A percentile compares a stretch with the other conserved stretches of the same genome.
These are phyloP conservation scores for Globomyces pollinis-pini DNA, from an alignment of 192 early-diverging fungal species.

Conservation along the genomic window DNA sequence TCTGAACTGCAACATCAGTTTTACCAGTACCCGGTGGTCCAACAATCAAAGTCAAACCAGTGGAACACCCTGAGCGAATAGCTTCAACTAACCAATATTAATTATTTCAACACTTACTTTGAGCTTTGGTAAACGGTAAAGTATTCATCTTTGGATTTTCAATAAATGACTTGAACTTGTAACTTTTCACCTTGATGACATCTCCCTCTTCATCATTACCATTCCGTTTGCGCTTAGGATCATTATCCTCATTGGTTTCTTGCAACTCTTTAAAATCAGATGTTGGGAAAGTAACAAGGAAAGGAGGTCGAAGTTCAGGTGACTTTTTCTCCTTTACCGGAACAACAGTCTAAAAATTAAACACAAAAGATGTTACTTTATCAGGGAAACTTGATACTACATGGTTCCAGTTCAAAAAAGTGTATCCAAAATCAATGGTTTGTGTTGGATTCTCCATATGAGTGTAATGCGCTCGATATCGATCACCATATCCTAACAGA, in stretches of 20 bases:
- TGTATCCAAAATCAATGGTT: constrained; percentile 78
- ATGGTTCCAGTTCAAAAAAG: constrained; percentile 79
- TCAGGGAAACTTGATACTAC: constrained; percentile 57
- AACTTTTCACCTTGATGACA: constrained; percentile 58
- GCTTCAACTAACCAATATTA: too few species aligned
- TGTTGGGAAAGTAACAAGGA: constrained; percentile 64
- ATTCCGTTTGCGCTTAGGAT: constrained; percentile 35
- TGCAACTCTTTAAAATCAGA: constrained; percentile 21
- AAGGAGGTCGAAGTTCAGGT: constrained; percentile 53
- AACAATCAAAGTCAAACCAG: constrained; percentile 86
- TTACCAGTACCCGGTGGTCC: constrained; percentile 99
- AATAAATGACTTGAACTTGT: constrained; percentile 58
- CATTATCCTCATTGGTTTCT: constrained; percentile 18
- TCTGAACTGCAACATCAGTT: constrained; percentile 95
- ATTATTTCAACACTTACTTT: too few species aligned
- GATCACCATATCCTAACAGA: constrained; percentile 94
- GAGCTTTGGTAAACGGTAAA: constrained; percentile 4
- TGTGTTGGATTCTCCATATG: constrained; percentile 44
- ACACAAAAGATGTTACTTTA: constrained; percentile 23
- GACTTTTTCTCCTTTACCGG: constrained; percentile 12
- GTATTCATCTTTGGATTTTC: constrained; percentile 60
- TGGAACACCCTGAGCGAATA: constrained; percentile 75
- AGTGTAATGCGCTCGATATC: constrained; percentile 63
- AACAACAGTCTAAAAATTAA: neutral
- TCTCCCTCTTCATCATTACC: constrained; percentile 13